Percentiles rank a stretch among this genome's conserved stretches.
phyloP scores from a whole-genome alignment of 148 eudicot genomes.

The Spergularia bocconei region DNA sequence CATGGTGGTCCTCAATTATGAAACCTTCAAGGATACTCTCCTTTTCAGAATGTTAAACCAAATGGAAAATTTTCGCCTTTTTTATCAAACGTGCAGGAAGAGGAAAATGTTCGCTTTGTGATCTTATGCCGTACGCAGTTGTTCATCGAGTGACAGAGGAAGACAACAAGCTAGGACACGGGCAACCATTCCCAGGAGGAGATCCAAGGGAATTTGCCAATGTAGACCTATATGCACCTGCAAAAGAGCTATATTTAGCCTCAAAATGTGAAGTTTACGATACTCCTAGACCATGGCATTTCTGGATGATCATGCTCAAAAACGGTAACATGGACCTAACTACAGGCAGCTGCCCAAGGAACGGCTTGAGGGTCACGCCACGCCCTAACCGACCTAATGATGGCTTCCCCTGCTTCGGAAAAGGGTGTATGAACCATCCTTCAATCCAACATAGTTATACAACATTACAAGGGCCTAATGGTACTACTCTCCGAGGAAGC shows the following conservation, averaged over 20 bases:
- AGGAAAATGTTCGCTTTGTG: slow-evolving; percentile 12
- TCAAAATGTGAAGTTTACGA: slow-evolving; percentile 42
- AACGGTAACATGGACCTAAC: slow-evolving; percentile 45
- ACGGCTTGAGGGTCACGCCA: slow-evolving; percentile 28
- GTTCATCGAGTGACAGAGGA: slow-evolving; percentile 38
- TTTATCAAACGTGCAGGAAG: not conserved
- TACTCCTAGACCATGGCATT: slow-evolving; percentile 47
- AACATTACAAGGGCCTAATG: slow-evolving; percentile 12
- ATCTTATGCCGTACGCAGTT: slow-evolving; percentile 16
- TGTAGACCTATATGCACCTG: slow-evolving; percentile 37
- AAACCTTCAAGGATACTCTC: no score
- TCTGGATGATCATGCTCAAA: slow-evolving; percentile 64
- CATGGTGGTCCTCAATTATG: not conserved
- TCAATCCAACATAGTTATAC: slow-evolving; percentile 38
- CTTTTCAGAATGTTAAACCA: no score
- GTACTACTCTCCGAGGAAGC: slow-evolving; percentile 30
- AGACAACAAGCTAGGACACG: slow-evolving; percentile 42
- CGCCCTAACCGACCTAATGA: slow-evolving; percentile 25
- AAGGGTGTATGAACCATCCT: slow-evolving; percentile 51
- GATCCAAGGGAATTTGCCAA: slow-evolving; percentile 3
- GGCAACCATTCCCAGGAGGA: slow-evolving; percentile 33
- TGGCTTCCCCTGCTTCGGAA: slow-evolving; percentile 40
- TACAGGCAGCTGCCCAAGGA: slow-evolving; percentile 34
- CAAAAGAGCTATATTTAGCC: slow-evolving; percentile 45
- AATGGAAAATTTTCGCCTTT: no score